Percentiles rank a stretch among this genome's conserved stretches.
Conservation (phyloP, 805 yeast species). For the Metschnikowia sp. region DNA sequence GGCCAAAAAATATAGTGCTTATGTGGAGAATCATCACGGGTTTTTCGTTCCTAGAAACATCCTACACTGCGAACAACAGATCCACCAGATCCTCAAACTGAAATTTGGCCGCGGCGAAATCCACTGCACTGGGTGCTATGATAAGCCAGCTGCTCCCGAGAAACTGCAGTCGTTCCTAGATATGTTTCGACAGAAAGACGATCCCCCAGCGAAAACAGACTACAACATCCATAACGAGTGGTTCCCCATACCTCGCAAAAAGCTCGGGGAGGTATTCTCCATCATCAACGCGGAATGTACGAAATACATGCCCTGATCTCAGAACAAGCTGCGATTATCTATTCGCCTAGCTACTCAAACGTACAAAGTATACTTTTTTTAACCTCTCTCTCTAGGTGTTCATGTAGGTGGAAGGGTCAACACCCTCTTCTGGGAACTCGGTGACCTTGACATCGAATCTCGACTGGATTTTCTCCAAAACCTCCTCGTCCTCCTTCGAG, state of each 20-base stretch:
- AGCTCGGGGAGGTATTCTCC: constrained; percentile 12
- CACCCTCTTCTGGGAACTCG: constrained; percentile 96
- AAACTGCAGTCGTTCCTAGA: constrained; percentile 2
- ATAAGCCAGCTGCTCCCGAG: not conserved
- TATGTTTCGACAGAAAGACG: constrained; percentile 8
- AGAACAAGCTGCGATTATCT: too few relatives aligned
- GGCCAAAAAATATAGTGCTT: constrained; percentile 13
- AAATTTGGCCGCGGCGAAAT: constrained; percentile 48
- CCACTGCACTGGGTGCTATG: constrained; percentile 45
- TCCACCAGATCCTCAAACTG: constrained; percentile 37
- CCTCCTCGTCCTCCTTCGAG: constrained; percentile 82
- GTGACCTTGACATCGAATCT: constrained; percentile 94
- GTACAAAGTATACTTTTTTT: not conserved
- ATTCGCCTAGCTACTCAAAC: too few relatives aligned
- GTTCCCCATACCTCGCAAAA: constrained; percentile 49
- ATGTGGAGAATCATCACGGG: constrained; percentile 26
- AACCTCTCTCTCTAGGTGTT: constrained; percentile 58
- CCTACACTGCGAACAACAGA: constrained; percentile 35
- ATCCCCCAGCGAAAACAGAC: constrained; percentile 1
- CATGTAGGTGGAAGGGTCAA: constrained; percentile 97
- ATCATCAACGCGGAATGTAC: constrained; percentile 15
- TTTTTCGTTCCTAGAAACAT: constrained; percentile 32
- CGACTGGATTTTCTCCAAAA: constrained; percentile 88
- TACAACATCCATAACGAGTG: constrained; percentile 50
- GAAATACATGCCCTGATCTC: constrained; percentile 4